A percentile compares a stretch with the other conserved stretches of the same genome.
Evolutionary conservation across 1,139 yeast species (phyloP).

Genomic region (Hansenula lynferdii): DNA sequence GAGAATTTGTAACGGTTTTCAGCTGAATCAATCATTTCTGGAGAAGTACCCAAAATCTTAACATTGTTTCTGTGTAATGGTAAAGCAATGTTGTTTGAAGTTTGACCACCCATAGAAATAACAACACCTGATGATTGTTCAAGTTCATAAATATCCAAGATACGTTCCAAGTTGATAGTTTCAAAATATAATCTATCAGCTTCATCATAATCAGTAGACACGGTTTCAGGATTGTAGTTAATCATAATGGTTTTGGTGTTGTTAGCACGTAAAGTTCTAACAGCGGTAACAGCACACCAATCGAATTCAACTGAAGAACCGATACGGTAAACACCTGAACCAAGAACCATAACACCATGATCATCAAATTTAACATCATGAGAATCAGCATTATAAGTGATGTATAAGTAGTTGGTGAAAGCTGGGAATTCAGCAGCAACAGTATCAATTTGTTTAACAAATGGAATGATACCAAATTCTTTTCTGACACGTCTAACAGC

Average conservation of each 20-base stretch:
- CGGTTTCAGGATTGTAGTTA: conserved; percentile 98
- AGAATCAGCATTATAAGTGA: conserved; percentile 91
- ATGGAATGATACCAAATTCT: conserved; percentile 85
- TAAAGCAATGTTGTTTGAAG: conserved; percentile 94
- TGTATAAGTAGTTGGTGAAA: conserved; percentile 87
- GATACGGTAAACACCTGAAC: conserved; percentile 92
- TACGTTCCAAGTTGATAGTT: conserved; percentile 92
- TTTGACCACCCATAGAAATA: conserved; percentile 99
- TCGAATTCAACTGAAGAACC: conserved; percentile 95
- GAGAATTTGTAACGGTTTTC: conserved; percentile 98
- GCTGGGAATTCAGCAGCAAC: conserved; percentile 99
- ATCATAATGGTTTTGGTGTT: conserved; percentile 94
- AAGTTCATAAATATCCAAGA: conserved; percentile 89
- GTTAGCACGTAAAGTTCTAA: conserved; percentile 85
- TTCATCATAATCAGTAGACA: conserved; percentile 96
- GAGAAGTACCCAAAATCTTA: conserved; percentile 94
- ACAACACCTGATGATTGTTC: conserved; percentile 92
- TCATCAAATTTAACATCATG: conserved; percentile 84
- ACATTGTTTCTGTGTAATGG: conserved; percentile 92
- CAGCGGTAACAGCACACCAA: conserved; percentile 96
- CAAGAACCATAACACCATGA: conserved; percentile 85
- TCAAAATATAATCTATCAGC: conserved; percentile 97
- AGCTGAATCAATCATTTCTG: conserved; percentile 98
- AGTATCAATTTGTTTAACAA: conserved; percentile 96
- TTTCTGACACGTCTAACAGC: conserved; percentile 89